Base-by-base conservation (phyloP, 164 flowering plant genomes). In the Aristolochia contorta region DNA sequence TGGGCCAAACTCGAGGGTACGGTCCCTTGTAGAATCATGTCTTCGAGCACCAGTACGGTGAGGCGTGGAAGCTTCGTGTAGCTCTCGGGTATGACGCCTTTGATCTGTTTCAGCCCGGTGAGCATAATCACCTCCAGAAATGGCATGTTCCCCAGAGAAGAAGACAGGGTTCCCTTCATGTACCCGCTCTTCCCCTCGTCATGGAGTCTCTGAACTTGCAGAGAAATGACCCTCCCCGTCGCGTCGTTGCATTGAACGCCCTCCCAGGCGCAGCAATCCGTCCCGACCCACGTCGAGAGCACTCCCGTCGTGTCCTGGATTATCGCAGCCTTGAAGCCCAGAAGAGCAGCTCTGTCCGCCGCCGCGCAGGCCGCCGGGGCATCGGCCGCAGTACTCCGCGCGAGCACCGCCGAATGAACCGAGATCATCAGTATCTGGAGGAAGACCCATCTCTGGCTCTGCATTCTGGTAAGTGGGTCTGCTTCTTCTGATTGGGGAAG, bases 261-360 rank as follows among this genome's bases (percentile, higher is more conserved):
- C 53, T 87, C 98, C 98, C 98, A 92, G 52, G 79, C 89, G 60
- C 98, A 92, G 70, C 96, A 89, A 58, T 92, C 94, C 47, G 25
- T 73, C 16, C 90, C 90, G 10, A 69, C 64, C 98, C 98, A 92
- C 52, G 96, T 71, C 2, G 85, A 67, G 0, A 92, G 79, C 59
- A 71, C 57, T 1, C 65, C 88, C 16, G 98, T 87, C 6, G 96
- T 89, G 76, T 87, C 96, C 67, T 66, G 68, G 25, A 54, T 25
- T 51, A 89, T 84, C 62, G 68, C 76, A 56, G 82, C 64, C 69
- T 87, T 92, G 85, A 92, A 86, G 56, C 81, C 73, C 30, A 89
- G 77, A 47, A 92, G 88, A 12, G 93, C 78, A 57, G 62, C 71
- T 67, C 90, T 84, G 46, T 92, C 98, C 59, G 68, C 62, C 19